phyloP scores from a whole-genome alignment of 345 rosid genomes.

The Carallia pectinifolia region DNA sequence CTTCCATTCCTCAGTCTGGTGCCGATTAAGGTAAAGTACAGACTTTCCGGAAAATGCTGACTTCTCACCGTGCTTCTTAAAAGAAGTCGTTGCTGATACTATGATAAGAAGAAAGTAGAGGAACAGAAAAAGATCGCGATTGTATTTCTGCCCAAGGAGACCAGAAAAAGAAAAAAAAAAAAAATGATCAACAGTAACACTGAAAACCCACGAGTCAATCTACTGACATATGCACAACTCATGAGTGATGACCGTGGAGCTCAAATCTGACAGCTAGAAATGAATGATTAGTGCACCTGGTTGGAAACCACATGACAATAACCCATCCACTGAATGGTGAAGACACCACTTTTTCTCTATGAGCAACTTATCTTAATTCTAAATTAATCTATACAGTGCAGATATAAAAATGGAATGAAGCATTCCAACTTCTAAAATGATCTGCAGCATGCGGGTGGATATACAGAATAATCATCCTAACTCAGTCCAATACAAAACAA shows the following conservation, averaged over 20 bases:
- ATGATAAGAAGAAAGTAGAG: conserved; percentile 81
- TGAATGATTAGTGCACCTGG: neutral
- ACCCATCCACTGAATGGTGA: neutral
- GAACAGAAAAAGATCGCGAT: conserved; percentile 89
- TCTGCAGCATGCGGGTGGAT: neutral
- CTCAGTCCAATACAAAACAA: neutral
- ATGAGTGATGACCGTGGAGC: too few relatives aligned
- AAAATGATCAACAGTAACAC: too few relatives aligned
- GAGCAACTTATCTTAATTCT: too few relatives aligned
- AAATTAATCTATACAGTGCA: too few relatives aligned
- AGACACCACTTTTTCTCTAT: too few relatives aligned
- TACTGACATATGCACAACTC: too few relatives aligned
- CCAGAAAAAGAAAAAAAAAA: conserved; percentile 16
- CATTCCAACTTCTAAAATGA: neutral
- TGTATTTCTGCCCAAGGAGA: conserved; percentile 69
- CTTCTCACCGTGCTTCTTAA: conserved; percentile 77
- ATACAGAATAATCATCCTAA: neutral
- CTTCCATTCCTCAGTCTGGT: conserved; percentile 99
- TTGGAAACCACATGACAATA: neutral
- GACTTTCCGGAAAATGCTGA: conserved; percentile 77
- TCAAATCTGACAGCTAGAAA: conserved; percentile 2
- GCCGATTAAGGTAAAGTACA: conserved; percentile 78
- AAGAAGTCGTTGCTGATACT: conserved; percentile 83
- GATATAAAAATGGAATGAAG: neutral
- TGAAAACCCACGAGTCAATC: too few relatives aligned